phyloP scores from a whole-genome alignment of 2,329 filamentous ascomycete species.

The Didymella sp. region DNA sequence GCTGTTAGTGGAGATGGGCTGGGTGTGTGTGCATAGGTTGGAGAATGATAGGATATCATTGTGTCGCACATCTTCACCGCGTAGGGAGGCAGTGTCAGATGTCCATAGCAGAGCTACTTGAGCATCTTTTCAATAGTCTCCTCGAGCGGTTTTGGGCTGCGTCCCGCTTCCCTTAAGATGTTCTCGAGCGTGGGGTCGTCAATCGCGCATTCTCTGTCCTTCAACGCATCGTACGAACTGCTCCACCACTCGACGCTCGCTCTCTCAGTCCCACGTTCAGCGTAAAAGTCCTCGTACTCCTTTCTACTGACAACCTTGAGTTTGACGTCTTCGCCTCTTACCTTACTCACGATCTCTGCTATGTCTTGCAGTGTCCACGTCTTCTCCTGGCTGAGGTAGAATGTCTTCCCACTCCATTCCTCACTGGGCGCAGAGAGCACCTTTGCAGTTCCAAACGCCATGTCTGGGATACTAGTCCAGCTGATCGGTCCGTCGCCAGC shows the following conservation, averaged over 20 bases:
- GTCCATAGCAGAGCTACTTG: too few species aligned
- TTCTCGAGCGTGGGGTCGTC: constrained; percentile 51
- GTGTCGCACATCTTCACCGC: too few species aligned
- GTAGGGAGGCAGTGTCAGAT: too few species aligned
- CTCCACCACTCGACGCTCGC: constrained; percentile 56
- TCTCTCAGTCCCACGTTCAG: constrained; percentile 47
- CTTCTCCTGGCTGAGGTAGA: constrained; percentile 49
- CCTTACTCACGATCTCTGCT: constrained; percentile 38
- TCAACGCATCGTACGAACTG: constrained; percentile 54
- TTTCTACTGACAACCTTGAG: constrained; percentile 49
- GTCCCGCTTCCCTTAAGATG: constrained; percentile 46
- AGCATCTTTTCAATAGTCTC: constrained; percentile 54
- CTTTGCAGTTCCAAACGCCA: constrained; percentile 53
- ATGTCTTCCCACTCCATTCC: constrained; percentile 46
- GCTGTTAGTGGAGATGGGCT: background rate
- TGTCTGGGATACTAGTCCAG: constrained; percentile 55
- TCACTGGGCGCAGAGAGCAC: constrained; percentile 45
- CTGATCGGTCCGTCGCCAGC: constrained; percentile 53
- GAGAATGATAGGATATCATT: too few species aligned
- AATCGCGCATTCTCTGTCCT: constrained; percentile 53
- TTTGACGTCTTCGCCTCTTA: constrained; percentile 38
- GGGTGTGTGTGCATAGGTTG: background rate
- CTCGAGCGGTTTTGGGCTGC: constrained; percentile 48
- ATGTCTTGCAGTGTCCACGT: constrained; percentile 40
- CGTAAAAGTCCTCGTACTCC: constrained; percentile 53